Percentiles rank a stretch among this genome's conserved stretches.
These are phyloP conservation scores for Trichoderma asperellum DNA, from an alignment of 2,329 filamentous ascomycete species.

Conservation along the genomic window DNA sequence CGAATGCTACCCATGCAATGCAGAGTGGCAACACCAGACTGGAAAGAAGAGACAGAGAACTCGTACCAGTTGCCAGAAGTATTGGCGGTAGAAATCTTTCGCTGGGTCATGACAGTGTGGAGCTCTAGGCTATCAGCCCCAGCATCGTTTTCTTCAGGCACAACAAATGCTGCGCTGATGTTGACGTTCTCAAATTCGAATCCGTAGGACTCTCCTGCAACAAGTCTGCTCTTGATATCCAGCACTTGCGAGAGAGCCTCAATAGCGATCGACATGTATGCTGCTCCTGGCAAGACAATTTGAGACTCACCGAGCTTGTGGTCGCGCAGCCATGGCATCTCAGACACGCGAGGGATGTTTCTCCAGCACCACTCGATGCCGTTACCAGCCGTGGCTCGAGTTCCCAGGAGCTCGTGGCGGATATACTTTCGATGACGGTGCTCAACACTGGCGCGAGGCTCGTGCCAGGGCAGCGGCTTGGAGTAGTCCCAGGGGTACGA, in stretches of 20 bases:
- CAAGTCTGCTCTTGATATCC: constrained; percentile 23
- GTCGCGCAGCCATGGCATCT: constrained; percentile 59
- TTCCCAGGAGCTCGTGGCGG: constrained; percentile 51
- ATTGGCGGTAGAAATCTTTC: constrained; percentile 21
- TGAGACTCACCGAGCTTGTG: constrained; percentile 57
- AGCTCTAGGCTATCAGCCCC: constrained; percentile 7
- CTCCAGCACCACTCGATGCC: constrained; percentile 47
- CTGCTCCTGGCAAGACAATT: constrained; percentile 50
- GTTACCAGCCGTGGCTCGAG: constrained; percentile 32
- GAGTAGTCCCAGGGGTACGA: constrained; percentile 42
- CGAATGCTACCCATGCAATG: constrained; percentile 22
- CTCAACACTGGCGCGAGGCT: constrained; percentile 36
- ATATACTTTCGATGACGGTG: constrained; percentile 45
- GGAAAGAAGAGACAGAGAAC: constrained; percentile 18
- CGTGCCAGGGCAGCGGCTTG: constrained; percentile 36
- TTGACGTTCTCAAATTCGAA: constrained; percentile 38
- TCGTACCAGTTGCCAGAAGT: constrained; percentile 6
- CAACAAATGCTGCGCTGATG: constrained; percentile 39
- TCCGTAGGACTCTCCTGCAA: constrained; percentile 16
- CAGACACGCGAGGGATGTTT: constrained; percentile 51
- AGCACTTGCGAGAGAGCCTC: constrained; percentile 43
- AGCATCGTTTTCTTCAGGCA: constrained; percentile 34
- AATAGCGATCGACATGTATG: constrained; percentile 49
- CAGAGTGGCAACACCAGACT: background rate
- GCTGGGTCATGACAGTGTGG: constrained; percentile 2